phyloP scores from a whole-genome alignment of 1,284 basidiomycete genomes.

The Psilocybe mexicana region DNA sequence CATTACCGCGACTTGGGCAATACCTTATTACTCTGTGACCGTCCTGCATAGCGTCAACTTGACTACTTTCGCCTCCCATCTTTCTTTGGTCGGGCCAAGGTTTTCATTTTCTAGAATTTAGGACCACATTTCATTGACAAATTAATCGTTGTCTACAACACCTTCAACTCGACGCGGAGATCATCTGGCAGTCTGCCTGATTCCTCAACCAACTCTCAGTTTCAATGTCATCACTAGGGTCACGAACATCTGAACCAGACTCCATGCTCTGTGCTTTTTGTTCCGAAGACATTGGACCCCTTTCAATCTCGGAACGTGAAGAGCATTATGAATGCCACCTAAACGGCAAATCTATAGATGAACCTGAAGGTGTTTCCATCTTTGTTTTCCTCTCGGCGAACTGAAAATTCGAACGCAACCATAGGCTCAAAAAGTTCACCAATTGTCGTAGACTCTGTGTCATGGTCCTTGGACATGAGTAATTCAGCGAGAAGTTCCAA shows the following conservation, averaged over 20 bases:
- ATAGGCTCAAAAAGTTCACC: slow-evolving; percentile 1
- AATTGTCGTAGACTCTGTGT: neutral
- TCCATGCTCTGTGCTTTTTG: neutral
- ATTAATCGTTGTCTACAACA: neutral
- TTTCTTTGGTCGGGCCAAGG: neutral
- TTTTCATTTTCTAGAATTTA: too few relatives aligned
- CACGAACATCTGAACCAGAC: neutral
- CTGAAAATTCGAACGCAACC: neutral
- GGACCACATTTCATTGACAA: too few relatives aligned
- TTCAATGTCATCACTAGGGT: neutral
- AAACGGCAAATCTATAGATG: slow-evolving; percentile 7
- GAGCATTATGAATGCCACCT: slow-evolving; percentile 55
- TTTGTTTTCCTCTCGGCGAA: neutral
- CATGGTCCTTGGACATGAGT: neutral
- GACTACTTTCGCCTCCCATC: neutral
- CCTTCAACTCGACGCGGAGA: neutral
- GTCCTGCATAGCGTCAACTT: too few relatives aligned
- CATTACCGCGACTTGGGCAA: neutral
- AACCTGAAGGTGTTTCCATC: slow-evolving; percentile 16
- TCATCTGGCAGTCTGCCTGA: neutral
- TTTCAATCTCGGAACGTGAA: slow-evolving; percentile 37
- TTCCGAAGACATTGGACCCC: neutral
- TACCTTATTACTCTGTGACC: neutral
- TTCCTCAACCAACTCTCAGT: neutral
- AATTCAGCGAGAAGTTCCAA: neutral